Conservation (phyloP, 2,329 filamentous ascomycete species). For the Colletotrichum tamarilloi region DNA sequence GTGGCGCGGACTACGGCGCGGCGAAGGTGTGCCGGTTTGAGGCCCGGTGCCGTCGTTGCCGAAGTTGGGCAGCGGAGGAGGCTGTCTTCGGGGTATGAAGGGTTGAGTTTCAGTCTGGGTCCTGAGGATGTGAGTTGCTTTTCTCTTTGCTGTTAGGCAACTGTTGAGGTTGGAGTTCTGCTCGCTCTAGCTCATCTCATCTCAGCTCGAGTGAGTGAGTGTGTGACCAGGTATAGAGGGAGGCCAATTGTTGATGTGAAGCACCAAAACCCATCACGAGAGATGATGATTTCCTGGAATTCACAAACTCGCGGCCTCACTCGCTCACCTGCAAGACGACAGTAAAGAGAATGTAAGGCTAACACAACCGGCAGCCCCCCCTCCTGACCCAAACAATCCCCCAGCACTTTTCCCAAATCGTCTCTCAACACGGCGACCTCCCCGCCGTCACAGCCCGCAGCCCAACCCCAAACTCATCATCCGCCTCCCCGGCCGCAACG, state of each 20-base stretch:
- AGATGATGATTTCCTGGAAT: background rate
- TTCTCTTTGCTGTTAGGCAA: background rate
- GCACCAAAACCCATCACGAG: background rate
- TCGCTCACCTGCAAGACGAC: background rate
- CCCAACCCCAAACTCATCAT: constrained; percentile 54
- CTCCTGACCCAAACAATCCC: constrained; percentile 77
- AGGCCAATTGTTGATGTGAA: background rate
- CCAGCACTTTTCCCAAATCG: constrained; percentile 76
- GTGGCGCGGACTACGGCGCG: background rate
- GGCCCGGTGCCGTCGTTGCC: no score
- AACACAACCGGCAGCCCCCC: constrained; percentile 64
- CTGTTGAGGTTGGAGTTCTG: background rate
- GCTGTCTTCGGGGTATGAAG: background rate
- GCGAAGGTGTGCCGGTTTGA: background rate
- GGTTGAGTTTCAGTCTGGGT: constrained; percentile 21
- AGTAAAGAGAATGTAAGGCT: background rate
- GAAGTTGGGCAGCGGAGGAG: background rate
- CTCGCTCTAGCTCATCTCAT: background rate
- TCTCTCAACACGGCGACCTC: constrained; percentile 72
- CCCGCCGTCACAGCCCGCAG: constrained; percentile 66
- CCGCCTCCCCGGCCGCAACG: constrained; percentile 67
- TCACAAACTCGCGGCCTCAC: background rate
- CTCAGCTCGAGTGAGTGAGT: background rate
- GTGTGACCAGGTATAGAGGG: no score
- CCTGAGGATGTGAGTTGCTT: constrained; percentile 8